Base-by-base conservation (phyloP, 2,329 filamentous ascomycete species). In the Hypoxylon sp. region DNA sequence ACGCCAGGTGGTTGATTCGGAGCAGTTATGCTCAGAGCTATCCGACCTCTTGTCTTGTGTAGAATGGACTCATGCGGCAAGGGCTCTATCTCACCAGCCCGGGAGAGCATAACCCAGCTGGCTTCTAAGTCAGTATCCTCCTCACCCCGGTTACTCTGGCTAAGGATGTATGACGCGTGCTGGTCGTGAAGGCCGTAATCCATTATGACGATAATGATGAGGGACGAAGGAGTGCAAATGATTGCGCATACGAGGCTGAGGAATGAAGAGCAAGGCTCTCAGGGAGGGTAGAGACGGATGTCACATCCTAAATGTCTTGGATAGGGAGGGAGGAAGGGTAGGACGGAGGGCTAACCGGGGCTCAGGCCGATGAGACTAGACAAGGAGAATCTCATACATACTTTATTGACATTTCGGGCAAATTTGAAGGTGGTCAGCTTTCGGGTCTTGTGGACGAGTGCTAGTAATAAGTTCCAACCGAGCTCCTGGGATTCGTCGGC, bases 81-180 rank as follows among this genome's bases (percentile, higher is more conserved):
- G 76, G 92, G 93, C 77, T 97, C 91, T 81, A 97, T 96, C 65
- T 91, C 89, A 73, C 86, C 85, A 44, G 83, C 79, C 77, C 91
- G 88, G 77, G 91, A 89, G 76, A 97, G 89, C 94, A 98, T 98
- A 50, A 98, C 95, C 95, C 95, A 98, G 75, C 87, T 89, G 77
- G 82, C 79, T 74, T 80, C 79, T 78, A 87, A 82, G 82, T 89
- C 82, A 88, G 86, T 82, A 77, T 86, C 77, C 69, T 79, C 78
- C 58, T 78, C 76, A 50, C 72, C 74, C 69, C 74, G 79, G 57
- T 77, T 78, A 67, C 78, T 80, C 66, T 78, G 80, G 62, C 79
- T 80, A 71, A 84, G 79, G 56, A 80, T 78, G 62, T 79, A 82
- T 69, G 80, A 80, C 63, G 78, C 79, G 79, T 82, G 82, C 74